Evolutionary conservation across 2,329 filamentous ascomycete genomes (phyloP).

Genomic region (Dactylellina leptospora): DNA sequence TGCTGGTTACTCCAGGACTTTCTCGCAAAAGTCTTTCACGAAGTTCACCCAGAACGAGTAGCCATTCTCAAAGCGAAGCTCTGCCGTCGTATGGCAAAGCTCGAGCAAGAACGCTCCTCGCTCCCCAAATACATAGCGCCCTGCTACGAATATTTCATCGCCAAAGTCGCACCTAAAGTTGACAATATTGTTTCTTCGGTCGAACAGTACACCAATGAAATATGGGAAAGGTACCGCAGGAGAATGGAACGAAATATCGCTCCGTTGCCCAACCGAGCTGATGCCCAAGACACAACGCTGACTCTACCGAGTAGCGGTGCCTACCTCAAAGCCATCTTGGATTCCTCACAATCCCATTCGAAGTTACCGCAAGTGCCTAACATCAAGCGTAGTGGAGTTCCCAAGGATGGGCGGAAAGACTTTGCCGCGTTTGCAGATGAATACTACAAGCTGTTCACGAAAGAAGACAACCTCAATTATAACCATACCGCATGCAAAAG

Average conservation of each 20-base stretch:
- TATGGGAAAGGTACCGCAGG: constrained; percentile 62
- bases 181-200: constrained; percentile 57
- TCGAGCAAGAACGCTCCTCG: constrained; percentile 62
- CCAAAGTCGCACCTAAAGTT: constrained; percentile 57
- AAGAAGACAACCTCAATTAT: constrained; percentile 21
- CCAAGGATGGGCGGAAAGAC: constrained; percentile 24
- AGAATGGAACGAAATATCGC: constrained; percentile 61
- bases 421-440: constrained; percentile 46
- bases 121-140: not conserved
- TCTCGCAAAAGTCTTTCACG: constrained; percentile 60
- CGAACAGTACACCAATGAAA: constrained; percentile 58
- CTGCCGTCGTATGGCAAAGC: constrained; percentile 68
- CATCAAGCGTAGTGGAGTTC: constrained; percentile 43
- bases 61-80: constrained; percentile 66
- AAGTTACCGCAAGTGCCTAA: constrained; percentile 53
- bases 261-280: constrained; percentile 61
- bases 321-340: constrained; percentile 58
- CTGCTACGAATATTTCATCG: constrained; percentile 58
- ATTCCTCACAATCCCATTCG: constrained; percentile 1
- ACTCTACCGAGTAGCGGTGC: constrained; percentile 61
- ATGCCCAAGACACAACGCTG: constrained; percentile 59
- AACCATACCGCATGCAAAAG: constrained; percentile 5
- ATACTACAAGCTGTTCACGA: constrained; percentile 40
- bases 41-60: constrained; percentile 60
- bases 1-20: constrained; percentile 64